Evolutionary conservation across 2,329 filamentous ascomycete species (phyloP).

Genomic region (Fusarium clavum): DNA sequence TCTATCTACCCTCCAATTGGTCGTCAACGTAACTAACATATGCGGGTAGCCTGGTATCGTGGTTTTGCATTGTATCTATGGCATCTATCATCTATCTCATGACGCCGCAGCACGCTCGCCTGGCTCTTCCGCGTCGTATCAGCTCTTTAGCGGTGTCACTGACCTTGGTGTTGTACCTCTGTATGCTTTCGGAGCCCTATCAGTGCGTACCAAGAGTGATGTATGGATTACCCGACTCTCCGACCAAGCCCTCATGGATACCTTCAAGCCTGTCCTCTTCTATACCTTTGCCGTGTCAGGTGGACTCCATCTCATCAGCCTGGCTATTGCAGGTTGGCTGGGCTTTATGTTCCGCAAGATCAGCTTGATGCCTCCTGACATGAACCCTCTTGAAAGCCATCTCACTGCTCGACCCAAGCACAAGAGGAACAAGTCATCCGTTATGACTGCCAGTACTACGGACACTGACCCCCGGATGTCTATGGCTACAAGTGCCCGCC

Average conservation of each 20-base stretch:
- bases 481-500: slow-evolving; percentile 56
- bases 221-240: slow-evolving; percentile 77
- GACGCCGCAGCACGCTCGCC: slow-evolving; percentile 78
- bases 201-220: slow-evolving; percentile 57
- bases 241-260: slow-evolving; percentile 64
- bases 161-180: slow-evolving; percentile 70
- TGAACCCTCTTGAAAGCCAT: slow-evolving; percentile 92
- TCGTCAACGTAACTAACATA: slow-evolving; percentile 14
- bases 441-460: slow-evolving; percentile 59
- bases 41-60: slow-evolving; percentile 77
- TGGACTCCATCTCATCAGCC: slow-evolving; percentile 76
- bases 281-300: slow-evolving; percentile 73
- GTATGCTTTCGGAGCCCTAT: slow-evolving; percentile 66
- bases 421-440: slow-evolving; percentile 77
- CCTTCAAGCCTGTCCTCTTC: slow-evolving; percentile 75
- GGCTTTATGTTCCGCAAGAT: slow-evolving; percentile 86
- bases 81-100: slow-evolving; percentile 81
- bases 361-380: slow-evolving; percentile 83
- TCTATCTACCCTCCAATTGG: background rate
- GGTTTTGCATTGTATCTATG: slow-evolving; percentile 78
- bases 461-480: slow-evolving; percentile 71
- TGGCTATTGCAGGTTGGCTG: slow-evolving; percentile 79
- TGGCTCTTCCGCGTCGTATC: slow-evolving; percentile 86
- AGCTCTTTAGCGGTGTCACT: slow-evolving; percentile 81
- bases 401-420: slow-evolving; percentile 78